These are phyloP conservation scores for Trichoderma polysporum DNA, from an alignment of 2,329 filamentous ascomycete genomes.

Conservation along the genomic window DNA sequence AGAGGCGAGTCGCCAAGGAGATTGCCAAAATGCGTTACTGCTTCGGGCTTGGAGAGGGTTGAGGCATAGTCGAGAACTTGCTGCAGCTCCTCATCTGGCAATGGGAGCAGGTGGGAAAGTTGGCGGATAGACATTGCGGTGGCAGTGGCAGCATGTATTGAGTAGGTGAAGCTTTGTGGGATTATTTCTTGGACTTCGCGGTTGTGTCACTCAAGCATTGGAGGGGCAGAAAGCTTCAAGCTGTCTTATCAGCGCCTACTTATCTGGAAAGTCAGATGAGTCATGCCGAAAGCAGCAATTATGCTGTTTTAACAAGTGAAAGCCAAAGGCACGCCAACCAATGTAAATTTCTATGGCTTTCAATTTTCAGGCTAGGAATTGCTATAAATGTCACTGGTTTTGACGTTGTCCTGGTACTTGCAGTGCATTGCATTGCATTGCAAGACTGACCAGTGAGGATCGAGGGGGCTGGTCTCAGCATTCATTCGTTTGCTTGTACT, in stretches of 20 bases:
- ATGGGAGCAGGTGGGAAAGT: slow-evolving; percentile 74
- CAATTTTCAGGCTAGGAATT: background rate
- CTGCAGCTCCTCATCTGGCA: slow-evolving; percentile 80
- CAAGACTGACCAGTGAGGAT: background rate
- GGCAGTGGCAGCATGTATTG: background rate
- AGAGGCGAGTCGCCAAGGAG: slow-evolving; percentile 83
- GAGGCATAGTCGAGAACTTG: slow-evolving; percentile 82
- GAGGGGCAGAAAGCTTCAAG: background rate
- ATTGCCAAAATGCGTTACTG: slow-evolving; percentile 82
- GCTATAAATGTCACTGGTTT: background rate
- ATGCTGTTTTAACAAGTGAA: background rate
- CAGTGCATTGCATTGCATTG: background rate
- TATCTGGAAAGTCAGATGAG: slow-evolving; percentile 10
- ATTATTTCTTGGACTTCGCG: background rate
- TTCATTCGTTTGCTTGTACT: too few species aligned
- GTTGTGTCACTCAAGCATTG: background rate
- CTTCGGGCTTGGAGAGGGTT: slow-evolving; percentile 72
- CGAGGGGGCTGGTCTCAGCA: background rate
- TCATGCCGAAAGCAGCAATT: slow-evolving; percentile 16
- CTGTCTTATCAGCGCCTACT: background rate
- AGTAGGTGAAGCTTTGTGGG: background rate
- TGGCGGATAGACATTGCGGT: slow-evolving; percentile 60
- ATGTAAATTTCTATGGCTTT: background rate
- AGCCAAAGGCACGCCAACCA: background rate
- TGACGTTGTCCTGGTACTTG: too few species aligned